Conservation (phyloP, 352 stramenopile species). For the Elongisporangium prolatum region DNA sequence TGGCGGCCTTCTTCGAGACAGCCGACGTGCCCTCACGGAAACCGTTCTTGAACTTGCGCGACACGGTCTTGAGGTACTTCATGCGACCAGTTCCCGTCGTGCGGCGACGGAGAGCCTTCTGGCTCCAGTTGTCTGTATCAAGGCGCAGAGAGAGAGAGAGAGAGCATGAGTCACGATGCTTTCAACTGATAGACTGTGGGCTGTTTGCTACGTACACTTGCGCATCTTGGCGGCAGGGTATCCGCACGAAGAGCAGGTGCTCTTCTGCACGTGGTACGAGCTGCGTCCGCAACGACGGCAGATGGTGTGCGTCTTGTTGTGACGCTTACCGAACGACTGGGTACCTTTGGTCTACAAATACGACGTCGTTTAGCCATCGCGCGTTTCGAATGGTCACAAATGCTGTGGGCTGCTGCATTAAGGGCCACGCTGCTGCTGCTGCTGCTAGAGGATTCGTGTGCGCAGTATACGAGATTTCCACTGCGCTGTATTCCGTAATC, state of each 20-base stretch:
- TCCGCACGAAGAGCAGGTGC: conserved; percentile 97
- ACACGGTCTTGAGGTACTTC: conserved; percentile 98
- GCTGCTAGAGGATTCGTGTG: background rate
- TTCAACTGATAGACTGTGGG: too few species aligned
- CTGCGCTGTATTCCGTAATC: background rate
- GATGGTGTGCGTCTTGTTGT: conserved; percentile 99
- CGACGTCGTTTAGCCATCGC: conserved; percentile 16
- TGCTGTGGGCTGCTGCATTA: conserved; percentile 1
- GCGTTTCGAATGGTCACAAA: background rate
- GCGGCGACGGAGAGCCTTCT: conserved; percentile 97
- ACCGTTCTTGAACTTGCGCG: conserved; percentile 99
- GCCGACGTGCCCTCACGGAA: conserved; percentile 94
- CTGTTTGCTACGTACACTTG: conserved; percentile 86
- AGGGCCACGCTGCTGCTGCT: conserved; percentile 6
- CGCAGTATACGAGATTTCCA: background rate
- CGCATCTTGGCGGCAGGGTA: conserved; percentile 98
- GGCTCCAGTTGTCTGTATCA: conserved; percentile 91
- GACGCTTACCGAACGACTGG: conserved; percentile 99
- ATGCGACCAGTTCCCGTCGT: conserved; percentile 97
- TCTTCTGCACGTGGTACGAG: conserved; percentile 99
- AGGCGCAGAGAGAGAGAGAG: background rate
- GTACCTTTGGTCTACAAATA: conserved; percentile 98
- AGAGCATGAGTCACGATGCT: background rate
- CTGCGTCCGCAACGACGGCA: conserved; percentile 98
- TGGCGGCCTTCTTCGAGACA: conserved; percentile 87